Evolutionary conservation across 305 asterid genomes (phyloP), one percentile per base, ranked within the genome.

Genomic region (Withania somnifera): DNA sequence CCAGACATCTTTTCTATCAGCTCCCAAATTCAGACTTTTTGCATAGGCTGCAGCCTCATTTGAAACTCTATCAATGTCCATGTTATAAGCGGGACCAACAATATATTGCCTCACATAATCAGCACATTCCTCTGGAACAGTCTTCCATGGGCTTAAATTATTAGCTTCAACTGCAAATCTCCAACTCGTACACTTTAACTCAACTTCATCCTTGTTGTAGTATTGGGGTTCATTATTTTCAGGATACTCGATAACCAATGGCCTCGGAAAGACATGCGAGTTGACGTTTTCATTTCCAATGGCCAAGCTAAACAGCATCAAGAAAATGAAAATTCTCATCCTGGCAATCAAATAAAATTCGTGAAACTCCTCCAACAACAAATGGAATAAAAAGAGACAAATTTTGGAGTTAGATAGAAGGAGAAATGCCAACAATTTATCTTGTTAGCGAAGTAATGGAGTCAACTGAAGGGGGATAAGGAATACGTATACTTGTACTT

Each of bases 151-250:
- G 42, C 90, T 83, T 66, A 92, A 80, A 83, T 94, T 94, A 38
- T 94, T 94, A 6, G 97, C 89, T 89, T 94, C 97, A 63, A 75
- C 94, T 51, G 92, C 88, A 73, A 91, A 86, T 84, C 98, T 91
- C 98, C 98, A 92, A 73, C 92, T 89, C 6, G 89, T 81, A 86
- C 98, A 94, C 67, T 87, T 86, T 26, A 88, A 85, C 42, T 81
- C 57, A 22, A 81, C 81, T 67, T 92, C 93, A 77, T 86, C 81
- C 7, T 79, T 10, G 10, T 38, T 38, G 45, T 38, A 38, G 78
- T 82, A 38, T 19, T 67, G 57, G 14, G 32, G 54, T 71, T 68
- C 77, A 67, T 36, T 67, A 36, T 36, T 36, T 67, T 68, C 57
- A 6, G 50, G 77, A 28, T 82, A 83, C 60, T 82, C 87, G 52